Evolutionary conservation across 768 basidiomycete genomes (phyloP), one percentile per base, ranked within the genome.

Genomic region (Mycena olivaceomarginata): DNA sequence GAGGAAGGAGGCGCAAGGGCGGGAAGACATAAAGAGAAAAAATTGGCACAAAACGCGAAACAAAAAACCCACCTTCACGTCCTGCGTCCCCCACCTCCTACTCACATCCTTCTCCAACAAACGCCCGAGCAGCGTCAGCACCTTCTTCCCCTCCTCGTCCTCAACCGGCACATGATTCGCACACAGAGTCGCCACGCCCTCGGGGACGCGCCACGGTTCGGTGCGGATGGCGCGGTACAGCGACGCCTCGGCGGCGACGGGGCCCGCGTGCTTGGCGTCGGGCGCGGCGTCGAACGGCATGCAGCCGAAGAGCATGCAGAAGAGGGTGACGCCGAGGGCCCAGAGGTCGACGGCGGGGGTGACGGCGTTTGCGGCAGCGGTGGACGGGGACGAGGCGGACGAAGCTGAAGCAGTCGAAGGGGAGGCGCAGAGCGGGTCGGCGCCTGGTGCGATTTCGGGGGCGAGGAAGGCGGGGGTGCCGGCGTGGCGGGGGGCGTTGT

Each of bases 381-480:
- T 20, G 63, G 63, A 1, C 13, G 41, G 22, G 41, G 63, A 13
- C 22, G 25, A 16, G 2, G 64, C 31, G 31, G 31, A 31, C 46
- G 16, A 15, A 15, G 46, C 1, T 1, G 46, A 48, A 18, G 46
- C 10, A 13, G 1, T 25, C 25, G 46, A 48, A 15, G 46, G 11
- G 13, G 46, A 41, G 39, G 62, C 20, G 20, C 40, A 63, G 40
- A 20, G 43, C 22, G 31, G 31, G 31, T 31, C 31, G 31, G 81
- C 82, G 41, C 76, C 77, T 1, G 74, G 76, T 59, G 98, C 93
- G 76, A 99, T 93, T 86, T 99, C 98, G 25, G 98, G 98, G 4
- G 98, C 98, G 56, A 98, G 93, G 88, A 99, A 99, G 10, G 97
- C 94, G 4, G 98, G 98, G 2, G 96, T 98, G 16, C 98, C 98